A percentile compares a stretch with the other conserved stretches of the same genome.
Evolutionary conservation across 805 yeast species (phyloP).

Genomic region (Candida morakotiae): DNA sequence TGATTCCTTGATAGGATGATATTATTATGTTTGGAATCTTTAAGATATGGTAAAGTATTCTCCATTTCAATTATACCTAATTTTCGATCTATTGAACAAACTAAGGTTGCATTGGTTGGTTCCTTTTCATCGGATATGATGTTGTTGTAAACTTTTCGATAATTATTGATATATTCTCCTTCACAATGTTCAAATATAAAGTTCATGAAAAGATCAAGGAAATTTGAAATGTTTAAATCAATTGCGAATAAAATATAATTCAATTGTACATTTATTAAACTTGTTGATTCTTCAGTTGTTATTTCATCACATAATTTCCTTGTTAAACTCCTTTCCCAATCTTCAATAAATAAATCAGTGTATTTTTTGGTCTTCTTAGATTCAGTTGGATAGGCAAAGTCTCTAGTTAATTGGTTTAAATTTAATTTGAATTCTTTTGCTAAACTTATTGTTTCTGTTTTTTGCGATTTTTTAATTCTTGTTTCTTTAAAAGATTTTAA

Average conservation of each 20-base stretch:
- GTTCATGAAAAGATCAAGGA: conserved; percentile 16
- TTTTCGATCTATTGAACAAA: conserved; percentile 36
- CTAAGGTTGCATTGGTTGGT: conserved; percentile 13
- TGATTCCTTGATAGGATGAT: conserved; percentile 7
- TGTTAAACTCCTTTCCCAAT: conserved; percentile 26
- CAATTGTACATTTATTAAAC: conserved; percentile 30
- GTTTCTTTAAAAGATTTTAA: conserved; percentile 13
- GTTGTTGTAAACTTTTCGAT: conserved; percentile 6
- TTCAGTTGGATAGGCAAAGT: conserved; percentile 13
- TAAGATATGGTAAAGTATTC: conserved; percentile 25
- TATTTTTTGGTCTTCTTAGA: conserved; percentile 4
- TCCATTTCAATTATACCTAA: conserved; percentile 31
- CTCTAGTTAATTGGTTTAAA: conserved; percentile 17
- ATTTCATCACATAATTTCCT: conserved; percentile 12
- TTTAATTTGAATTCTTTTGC: conserved; percentile 17
- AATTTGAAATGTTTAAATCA: conserved; percentile 23
- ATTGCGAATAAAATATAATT: conserved; percentile 34
- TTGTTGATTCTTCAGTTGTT: conserved; percentile 9
- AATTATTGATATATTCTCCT: conserved; percentile 7
- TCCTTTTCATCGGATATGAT: conserved; percentile 9
- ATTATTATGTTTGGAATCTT: conserved; percentile 6
- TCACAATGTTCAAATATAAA: conserved; percentile 9
- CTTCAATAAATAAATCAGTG: conserved; percentile 18
- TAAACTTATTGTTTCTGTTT: conserved; percentile 15
- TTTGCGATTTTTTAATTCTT: conserved; percentile 12